These are phyloP conservation scores for Tympanopsis confertula DNA, from an alignment of 2,329 filamentous ascomycete genomes.

Conservation along the genomic window DNA sequence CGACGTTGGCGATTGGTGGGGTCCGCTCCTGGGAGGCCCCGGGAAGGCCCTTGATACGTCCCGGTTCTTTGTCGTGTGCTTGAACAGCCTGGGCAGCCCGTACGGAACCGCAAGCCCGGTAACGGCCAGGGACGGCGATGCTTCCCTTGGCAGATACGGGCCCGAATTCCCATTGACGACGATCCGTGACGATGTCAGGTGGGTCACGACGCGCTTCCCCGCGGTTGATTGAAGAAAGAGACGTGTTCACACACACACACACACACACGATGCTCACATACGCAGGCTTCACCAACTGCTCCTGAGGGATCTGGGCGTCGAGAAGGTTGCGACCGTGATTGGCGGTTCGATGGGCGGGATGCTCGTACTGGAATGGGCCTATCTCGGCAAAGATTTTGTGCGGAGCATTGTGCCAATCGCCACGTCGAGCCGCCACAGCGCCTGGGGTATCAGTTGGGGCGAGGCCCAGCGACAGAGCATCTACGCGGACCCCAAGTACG, in stretches of 20 bases:
- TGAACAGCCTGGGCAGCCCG: conserved; percentile 40
- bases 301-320: conserved; percentile 69
- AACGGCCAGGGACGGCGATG: not conserved
- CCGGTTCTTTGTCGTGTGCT: conserved; percentile 38
- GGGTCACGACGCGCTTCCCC: conserved; percentile 29
- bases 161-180: conserved; percentile 95
- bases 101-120: conserved; percentile 31
- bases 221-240: no score
- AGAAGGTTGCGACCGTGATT: conserved; percentile 66
- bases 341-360: conserved; percentile 82
- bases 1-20: conserved; percentile 44
- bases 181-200: conserved; percentile 91
- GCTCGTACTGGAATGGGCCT: conserved; percentile 86
- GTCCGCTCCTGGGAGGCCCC: conserved; percentile 32
- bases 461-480: conserved; percentile 86
- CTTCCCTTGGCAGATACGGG: conserved; percentile 48
- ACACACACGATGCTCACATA: no score
- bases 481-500: conserved; percentile 96
- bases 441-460: conserved; percentile 85
- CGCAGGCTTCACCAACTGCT: conserved; percentile 67
- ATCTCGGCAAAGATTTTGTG: conserved; percentile 78
- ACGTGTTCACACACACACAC: no score
- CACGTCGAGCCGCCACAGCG: conserved; percentile 73
- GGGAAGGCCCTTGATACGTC: conserved; percentile 40
- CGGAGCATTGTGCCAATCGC: conserved; percentile 72